phyloP scores from a whole-genome alignment of 805 yeast species.

The Blastobotrys muscicola region DNA sequence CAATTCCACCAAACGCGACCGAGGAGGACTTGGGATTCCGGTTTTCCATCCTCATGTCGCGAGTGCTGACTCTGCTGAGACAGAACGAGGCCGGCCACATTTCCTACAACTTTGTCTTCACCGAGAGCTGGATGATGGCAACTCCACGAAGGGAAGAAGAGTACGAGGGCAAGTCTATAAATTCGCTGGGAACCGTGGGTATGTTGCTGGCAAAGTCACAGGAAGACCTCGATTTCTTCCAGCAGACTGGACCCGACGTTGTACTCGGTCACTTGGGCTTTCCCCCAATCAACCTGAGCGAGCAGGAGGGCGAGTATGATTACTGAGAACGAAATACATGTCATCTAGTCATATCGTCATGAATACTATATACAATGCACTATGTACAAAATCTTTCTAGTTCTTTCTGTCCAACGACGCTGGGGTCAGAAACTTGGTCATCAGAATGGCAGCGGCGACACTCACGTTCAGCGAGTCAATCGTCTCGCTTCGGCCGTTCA shows the following conservation, averaged over 20 bases:
- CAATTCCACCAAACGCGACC: constrained; percentile 37
- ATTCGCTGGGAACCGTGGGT: constrained; percentile 76
- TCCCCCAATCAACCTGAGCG: constrained; percentile 28
- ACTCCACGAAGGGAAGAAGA: constrained; percentile 65
- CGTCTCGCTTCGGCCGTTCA: constrained; percentile 11
- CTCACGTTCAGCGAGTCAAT: constrained; percentile 84
- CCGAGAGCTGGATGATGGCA: constrained; percentile 72
- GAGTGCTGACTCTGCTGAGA: constrained; percentile 57
- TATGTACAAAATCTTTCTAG: not conserved
- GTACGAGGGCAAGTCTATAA: constrained; percentile 45
- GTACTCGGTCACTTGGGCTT: constrained; percentile 60
- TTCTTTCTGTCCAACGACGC: constrained; percentile 11
- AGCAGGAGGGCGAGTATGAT: constrained; percentile 13
- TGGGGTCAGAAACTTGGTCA: constrained; percentile 24
- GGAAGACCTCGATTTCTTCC: constrained; percentile 36
- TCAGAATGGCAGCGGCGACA: constrained; percentile 72
- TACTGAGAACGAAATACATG: not conserved
- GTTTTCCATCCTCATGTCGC: constrained; percentile 63
- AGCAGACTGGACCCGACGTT: constrained; percentile 36
- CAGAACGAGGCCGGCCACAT: constrained; percentile 32
- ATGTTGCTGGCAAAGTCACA: constrained; percentile 64
- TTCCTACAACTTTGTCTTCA: constrained; percentile 76
- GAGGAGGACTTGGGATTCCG: constrained; percentile 56
- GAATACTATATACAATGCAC: no score
- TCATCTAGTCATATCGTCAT: not conserved